Evolutionary conservation across 768 basidiomycete species (phyloP).

Genomic region (Aureoboletus auriporus): DNA sequence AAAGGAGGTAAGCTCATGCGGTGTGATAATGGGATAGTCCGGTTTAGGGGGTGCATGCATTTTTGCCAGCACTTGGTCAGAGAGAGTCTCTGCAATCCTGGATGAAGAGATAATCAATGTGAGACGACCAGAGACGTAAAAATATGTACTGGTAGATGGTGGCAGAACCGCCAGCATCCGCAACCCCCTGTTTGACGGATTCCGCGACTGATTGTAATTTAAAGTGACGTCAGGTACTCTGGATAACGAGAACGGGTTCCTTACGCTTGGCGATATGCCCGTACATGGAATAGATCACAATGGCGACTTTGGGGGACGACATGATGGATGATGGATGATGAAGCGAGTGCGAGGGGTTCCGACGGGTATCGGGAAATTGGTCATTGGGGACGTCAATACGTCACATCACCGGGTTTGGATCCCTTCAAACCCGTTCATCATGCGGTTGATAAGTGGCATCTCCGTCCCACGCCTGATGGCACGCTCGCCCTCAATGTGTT

Average conservation of each 20-base stretch:
- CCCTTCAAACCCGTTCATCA: no score
- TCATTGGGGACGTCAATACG: conserved; percentile 3
- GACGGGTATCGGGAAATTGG: neutral
- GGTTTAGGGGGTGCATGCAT: conserved; percentile 74
- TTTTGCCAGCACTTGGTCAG: conserved; percentile 57
- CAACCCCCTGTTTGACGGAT: conserved; percentile 43
- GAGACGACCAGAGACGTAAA: neutral
- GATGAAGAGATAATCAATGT: neutral
- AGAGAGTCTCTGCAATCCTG: conserved; percentile 78
- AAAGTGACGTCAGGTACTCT: no score
- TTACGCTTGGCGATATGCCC: conserved; percentile 67
- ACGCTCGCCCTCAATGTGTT: conserved; percentile 30
- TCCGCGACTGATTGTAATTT: conserved; percentile 50
- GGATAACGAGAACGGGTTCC: conserved; percentile 12
- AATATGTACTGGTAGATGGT: conserved; percentile 51
- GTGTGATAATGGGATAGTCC: conserved; percentile 62
- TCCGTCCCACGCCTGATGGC: conserved; percentile 25
- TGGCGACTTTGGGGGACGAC: conserved; percentile 57
- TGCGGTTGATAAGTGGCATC: conserved; percentile 9
- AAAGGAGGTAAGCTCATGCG: conserved; percentile 49
- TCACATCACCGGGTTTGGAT: neutral
- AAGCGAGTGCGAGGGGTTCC: neutral
- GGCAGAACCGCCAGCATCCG: conserved; percentile 45
- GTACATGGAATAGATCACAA: conserved; percentile 71
- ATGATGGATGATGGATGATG: conserved; percentile 22